Base-by-base conservation (phyloP, 176 grass and related monocot species). In the Thinopyrum elongatum region DNA sequence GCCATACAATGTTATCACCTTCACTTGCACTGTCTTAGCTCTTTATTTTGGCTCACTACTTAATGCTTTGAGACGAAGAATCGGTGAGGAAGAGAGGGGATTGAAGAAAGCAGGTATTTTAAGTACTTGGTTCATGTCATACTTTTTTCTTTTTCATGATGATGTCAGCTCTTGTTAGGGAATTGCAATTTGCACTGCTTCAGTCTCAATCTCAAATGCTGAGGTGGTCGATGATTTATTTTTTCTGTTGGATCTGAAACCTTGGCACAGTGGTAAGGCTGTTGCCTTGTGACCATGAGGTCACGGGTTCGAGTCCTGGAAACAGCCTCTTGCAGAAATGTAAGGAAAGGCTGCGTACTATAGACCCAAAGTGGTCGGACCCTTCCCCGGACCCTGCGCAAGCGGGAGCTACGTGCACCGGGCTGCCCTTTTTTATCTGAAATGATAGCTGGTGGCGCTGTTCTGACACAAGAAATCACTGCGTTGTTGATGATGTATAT, bases 1-100 rank as follows among this genome's bases (percentile, higher is more conserved):
- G 97, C 97, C 97, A 19, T 99, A 99, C 80, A 99, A 99, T 94
- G 94, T 99, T 85, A 99, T 99, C 82, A 99, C 97, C 53, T 99
- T 99, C 67, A 99, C 97, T 16, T 99, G 97, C 85, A 99, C 94
- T 34, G 94, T 99, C 22, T 86, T 99, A 73, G 97, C 97, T 80
- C 87, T 99, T 74, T 99, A 96, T 91, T 99, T 99, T 61, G 97
- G 97, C 9, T 99, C 97, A 66, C 85, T 99, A 77, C 87, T 99
- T 29, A 99, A 99, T 91, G 94, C 90, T 70, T 79, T 99, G 79
- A 90, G 97, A 76, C 89, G 94, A 82, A 88, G 97, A 60, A 89
- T 93, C 69, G 84, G 92, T 3, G 94, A 96, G 84, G 94, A 99
- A 92, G 94, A 99, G 87, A 92, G 92, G 77, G 86, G 86, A 82